Percentiles rank a stretch among this genome's conserved stretches.
These are phyloP conservation scores for Solanum medicagineum DNA, from an alignment of 257 asterid species.

Conservation along the genomic window DNA sequence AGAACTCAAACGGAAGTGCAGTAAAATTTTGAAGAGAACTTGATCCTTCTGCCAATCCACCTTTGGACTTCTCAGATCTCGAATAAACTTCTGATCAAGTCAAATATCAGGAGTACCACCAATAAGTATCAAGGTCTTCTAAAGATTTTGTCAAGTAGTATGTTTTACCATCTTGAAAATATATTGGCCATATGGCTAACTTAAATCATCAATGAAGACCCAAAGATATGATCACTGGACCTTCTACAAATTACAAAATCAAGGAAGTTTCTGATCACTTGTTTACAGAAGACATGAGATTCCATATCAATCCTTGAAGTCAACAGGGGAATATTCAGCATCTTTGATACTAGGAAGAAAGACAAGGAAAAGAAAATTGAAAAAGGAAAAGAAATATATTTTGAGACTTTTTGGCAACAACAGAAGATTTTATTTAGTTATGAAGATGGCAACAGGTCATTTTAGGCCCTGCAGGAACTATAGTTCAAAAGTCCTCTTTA, in stretches of 20 bases:
- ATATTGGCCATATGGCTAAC: neutral
- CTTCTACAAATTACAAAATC: neutral
- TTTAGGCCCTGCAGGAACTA: neutral
- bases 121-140: neutral
- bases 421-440: neutral
- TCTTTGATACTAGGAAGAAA: neutral
- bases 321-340: neutral
- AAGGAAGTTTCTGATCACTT: neutral
- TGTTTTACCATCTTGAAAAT: neutral
- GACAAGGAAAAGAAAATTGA: neutral
- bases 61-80: neutral
- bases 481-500: neutral
- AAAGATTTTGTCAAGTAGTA: neutral
- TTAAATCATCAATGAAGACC: neutral
- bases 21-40: neutral
- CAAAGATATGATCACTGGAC: neutral
- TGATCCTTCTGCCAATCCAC: neutral
- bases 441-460: neutral
- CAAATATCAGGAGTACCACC: neutral
- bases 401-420: neutral
- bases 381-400: neutral
- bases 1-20: neutral
- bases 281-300: neutral
- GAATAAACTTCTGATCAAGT: neutral
- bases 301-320: neutral